Base-by-base conservation (phyloP, 2,329 filamentous ascomycete genomes). In the Trichophyton verrucosum region DNA sequence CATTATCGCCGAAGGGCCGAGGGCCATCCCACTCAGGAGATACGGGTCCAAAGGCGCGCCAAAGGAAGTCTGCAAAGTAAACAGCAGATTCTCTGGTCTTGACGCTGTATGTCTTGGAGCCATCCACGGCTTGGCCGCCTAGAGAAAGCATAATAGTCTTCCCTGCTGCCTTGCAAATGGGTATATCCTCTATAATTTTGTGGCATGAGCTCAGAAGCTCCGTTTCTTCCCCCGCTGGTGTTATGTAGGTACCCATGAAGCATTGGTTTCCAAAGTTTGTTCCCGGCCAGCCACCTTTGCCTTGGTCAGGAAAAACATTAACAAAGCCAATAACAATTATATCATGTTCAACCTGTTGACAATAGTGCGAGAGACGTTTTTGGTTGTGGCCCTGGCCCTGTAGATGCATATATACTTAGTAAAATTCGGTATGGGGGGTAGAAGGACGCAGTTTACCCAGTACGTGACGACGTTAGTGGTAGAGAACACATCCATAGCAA, bases 261-360 rank as follows among this genome's bases (percentile, higher is more conserved):
- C 81, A 83, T 47, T 80, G 79, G 65, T 81, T 82, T 63, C 78
- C 81, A 66, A 83, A 83, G 71, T 84, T 82, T 11, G 75, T 78
- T 9, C 74, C 76, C 3, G 81, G 81, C 64, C 75, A 81, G 40
- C 75, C 77, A 44, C 73, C 75, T 17, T 68, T 63, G 33, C 68
- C 67, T 53, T 76, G 72, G 59, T 77, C 73, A 0, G 82, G 81
- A 65, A 83, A 83, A 44, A 72, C 65, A 64, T 81, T 81, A 61
- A 84, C 73, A 65, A 84, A 84, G 3, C 73, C 80, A 62, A 84
- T 69, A 62, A 78, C 80, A 68, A 84, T 80, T 57, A 84, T 79
- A 64, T 84, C 81, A 61, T 81, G 69, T 36, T 73, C 75, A 0
- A 75, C 70, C 59, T 82, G 78, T 42, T 75, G 66, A 70, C 82